Evolutionary conservation across 495 filamentous ascomycete genomes (phyloP).

Genomic region (Penicillium arizonense): DNA sequence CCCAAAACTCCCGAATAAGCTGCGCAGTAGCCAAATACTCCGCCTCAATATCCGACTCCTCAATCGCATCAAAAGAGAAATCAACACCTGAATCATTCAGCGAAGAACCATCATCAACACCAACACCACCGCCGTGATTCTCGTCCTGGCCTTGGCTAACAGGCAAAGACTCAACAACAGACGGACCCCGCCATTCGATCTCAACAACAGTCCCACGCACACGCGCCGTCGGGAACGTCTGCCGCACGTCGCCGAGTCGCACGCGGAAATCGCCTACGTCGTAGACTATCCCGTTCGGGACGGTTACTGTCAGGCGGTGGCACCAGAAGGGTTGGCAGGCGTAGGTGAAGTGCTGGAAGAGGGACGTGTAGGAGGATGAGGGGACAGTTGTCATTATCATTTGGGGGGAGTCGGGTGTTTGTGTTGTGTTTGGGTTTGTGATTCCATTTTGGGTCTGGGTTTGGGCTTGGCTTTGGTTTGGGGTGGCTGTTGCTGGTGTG

Average conservation of each 20-base stretch:
- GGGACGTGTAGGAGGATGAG: conserved; percentile 25
- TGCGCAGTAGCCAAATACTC: conserved; percentile 39
- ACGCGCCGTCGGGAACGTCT: conserved; percentile 37
- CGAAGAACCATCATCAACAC: not conserved
- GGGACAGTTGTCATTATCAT: conserved; percentile 47
- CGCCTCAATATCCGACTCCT: conserved; percentile 41
- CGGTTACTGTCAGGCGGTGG: conserved; percentile 39
- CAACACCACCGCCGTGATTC: not conserved
- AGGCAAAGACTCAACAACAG: conserved; percentile 31
- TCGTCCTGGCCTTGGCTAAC: conserved; percentile 3
- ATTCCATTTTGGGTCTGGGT: not conserved
- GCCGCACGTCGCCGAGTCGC: conserved; percentile 44
- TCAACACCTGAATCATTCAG: conserved; percentile 31
- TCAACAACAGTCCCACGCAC: conserved; percentile 43
- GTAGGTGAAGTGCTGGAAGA: conserved; percentile 46
- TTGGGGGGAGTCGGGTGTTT: not conserved
- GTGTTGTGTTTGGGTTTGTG: too few relatives aligned
- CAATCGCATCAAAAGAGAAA: conserved; percentile 27
- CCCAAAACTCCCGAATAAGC: conserved; percentile 47
- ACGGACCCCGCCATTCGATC: conserved; percentile 44
- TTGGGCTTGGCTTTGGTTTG: not conserved
- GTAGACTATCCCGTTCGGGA: conserved; percentile 41
- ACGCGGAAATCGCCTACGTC: conserved; percentile 47
- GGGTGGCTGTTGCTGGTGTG: not conserved
- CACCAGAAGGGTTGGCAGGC: conserved; percentile 48